phyloP scores from a whole-genome alignment of 768 basidiomycete species.

The Rhodosporidiobolus sp. region DNA sequence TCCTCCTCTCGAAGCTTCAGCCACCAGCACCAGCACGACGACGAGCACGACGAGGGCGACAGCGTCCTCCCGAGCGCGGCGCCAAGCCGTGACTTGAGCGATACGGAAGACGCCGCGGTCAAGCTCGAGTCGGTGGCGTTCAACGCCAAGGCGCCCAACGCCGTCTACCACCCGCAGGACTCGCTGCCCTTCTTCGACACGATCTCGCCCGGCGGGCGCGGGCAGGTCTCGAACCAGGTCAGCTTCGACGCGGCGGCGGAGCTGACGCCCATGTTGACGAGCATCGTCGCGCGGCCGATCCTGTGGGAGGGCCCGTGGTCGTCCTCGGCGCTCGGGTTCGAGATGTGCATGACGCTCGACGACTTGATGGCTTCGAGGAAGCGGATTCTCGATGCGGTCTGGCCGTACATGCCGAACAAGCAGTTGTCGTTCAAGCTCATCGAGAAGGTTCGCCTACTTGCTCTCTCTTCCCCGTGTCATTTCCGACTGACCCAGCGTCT shows the following conservation, averaged over 20 bases:
- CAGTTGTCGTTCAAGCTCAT: constrained; percentile 1
- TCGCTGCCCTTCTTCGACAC: constrained; percentile 33
- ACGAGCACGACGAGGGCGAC: background rate
- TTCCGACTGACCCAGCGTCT: background rate
- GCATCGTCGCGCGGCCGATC: constrained; percentile 21
- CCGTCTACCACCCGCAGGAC: constrained; percentile 18
- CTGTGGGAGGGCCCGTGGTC: constrained; percentile 24
- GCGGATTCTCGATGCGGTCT: background rate
- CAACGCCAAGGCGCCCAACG: constrained; percentile 7
- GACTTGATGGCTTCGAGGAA: background rate
- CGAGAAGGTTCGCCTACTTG: constrained; percentile 18
- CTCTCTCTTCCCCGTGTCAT: background rate
- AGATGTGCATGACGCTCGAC: constrained; percentile 7
- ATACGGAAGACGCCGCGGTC: constrained; percentile 35
- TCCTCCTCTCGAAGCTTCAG: too few relatives aligned
- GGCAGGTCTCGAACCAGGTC: background rate
- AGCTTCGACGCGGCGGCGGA: background rate
- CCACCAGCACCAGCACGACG: background rate
- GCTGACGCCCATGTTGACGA: constrained; percentile 19
- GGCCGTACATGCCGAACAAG: constrained; percentile 7
- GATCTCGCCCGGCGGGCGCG: background rate
- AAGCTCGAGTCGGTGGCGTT: constrained; percentile 36
- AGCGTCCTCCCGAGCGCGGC: background rate
- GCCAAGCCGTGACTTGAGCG: background rate
- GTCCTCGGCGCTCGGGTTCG: constrained; percentile 11